Conservation (phyloP, 331 rosid genomes). For the Ulmus americana region DNA sequence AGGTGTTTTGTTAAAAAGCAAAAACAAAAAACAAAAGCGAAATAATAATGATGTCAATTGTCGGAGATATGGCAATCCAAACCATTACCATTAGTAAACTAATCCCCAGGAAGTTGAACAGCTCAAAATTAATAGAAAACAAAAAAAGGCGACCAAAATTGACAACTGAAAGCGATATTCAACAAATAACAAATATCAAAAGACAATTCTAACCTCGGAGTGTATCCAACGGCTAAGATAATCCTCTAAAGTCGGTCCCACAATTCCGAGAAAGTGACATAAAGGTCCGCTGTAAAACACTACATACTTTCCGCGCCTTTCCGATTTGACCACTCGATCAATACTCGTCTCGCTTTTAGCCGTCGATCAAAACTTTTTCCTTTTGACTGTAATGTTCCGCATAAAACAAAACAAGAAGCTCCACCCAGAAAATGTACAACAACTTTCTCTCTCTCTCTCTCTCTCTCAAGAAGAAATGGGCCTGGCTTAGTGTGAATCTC, state of each 20-base stretch:
- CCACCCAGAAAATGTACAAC: conserved; percentile 1
- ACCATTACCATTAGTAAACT: too few relatives aligned
- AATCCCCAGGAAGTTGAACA: too few relatives aligned
- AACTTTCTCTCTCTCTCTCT: conserved; percentile 11
- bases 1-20: too few relatives aligned
- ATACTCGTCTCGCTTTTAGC: conserved; percentile 9
- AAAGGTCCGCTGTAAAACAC: too few relatives aligned
- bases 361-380: conserved; percentile 32
- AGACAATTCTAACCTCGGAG: not conserved
- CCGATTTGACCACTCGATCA: conserved; percentile 18
- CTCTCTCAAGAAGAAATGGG: conserved; percentile 7
- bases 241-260: not conserved
- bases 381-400: conserved; percentile 13
- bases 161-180: not conserved
- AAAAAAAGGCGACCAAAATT: not conserved
- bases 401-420: conserved; percentile 4
- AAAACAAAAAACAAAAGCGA: not conserved
- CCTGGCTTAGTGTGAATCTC: not conserved
- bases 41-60: not conserved
- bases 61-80: not conserved
- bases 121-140: too few relatives aligned
- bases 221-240: too few relatives aligned
- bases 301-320: not conserved
- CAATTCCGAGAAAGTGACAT: not conserved
- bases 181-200: not conserved